Conservation (phyloP, 2,329 filamentous ascomycete species). For the Byssochlamys sp. region DNA sequence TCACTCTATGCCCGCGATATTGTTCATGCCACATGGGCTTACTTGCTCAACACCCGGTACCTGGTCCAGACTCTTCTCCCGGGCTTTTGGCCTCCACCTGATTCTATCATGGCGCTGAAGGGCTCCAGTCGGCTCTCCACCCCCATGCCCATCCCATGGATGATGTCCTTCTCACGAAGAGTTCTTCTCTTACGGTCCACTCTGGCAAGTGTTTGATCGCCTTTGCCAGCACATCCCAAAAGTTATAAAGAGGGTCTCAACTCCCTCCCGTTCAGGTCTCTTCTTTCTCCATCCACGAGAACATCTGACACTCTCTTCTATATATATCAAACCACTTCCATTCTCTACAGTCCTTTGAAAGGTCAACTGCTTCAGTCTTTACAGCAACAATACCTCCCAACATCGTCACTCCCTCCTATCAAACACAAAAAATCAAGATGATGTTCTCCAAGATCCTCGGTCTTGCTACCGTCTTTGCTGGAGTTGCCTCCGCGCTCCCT, state of each 20-base stretch:
- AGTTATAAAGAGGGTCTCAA: conserved; percentile 14
- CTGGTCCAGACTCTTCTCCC: background rate
- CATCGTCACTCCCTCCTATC: background rate
- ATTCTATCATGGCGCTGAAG: background rate
- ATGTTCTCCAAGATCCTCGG: conserved; percentile 30
- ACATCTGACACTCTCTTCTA: conserved; percentile 1
- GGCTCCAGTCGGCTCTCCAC: background rate
- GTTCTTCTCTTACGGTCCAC: background rate
- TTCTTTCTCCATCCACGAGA: conserved; percentile 7
- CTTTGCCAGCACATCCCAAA: background rate
- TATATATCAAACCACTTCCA: conserved; percentile 1
- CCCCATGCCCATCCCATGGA: background rate
- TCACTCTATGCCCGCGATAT: background rate
- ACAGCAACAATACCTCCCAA: conserved; percentile 1
- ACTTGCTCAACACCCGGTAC: background rate
- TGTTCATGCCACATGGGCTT: no score
- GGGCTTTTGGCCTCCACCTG: background rate
- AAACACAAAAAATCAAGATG: conserved; percentile 15
- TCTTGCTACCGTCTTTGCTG: conserved; percentile 22
- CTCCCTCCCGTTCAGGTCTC: background rate
- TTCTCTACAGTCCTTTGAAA: conserved; percentile 2
- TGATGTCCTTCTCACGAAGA: background rate
- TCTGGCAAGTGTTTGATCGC: background rate
- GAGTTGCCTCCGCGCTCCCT: conserved; percentile 23
- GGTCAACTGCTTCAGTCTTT: background rate